A percentile compares a stretch with the other conserved stretches of the same genome.
Evolutionary conservation across 164 flowering plant genomes (phyloP).

Genomic region (Aristolochia fimbriata): DNA sequence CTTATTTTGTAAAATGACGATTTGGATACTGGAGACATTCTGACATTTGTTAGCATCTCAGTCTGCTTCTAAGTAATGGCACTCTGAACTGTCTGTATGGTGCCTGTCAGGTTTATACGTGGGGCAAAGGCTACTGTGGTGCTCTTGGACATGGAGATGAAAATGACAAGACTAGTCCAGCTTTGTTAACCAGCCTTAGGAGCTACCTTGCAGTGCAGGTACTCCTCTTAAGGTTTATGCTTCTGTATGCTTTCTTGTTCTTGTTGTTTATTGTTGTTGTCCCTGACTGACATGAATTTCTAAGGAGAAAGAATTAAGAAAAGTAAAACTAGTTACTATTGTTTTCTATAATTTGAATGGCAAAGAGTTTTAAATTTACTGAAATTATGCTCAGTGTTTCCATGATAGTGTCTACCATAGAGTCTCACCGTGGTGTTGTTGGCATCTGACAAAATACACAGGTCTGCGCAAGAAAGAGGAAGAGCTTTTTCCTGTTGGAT

Average conservation of each 20-base stretch:
- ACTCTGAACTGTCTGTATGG: neutral
- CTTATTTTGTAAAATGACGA: no score
- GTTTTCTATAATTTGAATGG: no score
- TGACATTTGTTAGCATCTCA: no score
- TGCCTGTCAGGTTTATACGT: constrained; percentile 65
- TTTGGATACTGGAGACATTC: no score
- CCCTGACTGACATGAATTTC: neutral
- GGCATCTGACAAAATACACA: constrained; percentile 11
- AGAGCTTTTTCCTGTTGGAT: constrained; percentile 75
- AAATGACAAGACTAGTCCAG: constrained; percentile 75
- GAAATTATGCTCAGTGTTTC: no score
- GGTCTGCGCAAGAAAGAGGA: constrained; percentile 96
- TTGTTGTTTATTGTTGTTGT: neutral
- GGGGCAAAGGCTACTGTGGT: constrained; percentile 99
- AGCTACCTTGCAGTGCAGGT: constrained; percentile 76
- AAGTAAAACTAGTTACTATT: no score
- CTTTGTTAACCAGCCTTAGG: constrained; percentile 44
- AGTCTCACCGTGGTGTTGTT: no score
- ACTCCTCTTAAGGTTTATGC: neutral
- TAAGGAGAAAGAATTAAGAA: no score
- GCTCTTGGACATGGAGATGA: constrained; percentile 96
- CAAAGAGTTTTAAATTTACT: no score
- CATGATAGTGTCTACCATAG: no score
- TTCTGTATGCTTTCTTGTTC: neutral
- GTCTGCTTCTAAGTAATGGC: neutral